A percentile compares a stretch with the other conserved stretches of the same genome.
These are phyloP conservation scores for Coemansia sp. DNA, from an alignment of 192 early-diverging fungal genomes.

Conservation along the genomic window DNA sequence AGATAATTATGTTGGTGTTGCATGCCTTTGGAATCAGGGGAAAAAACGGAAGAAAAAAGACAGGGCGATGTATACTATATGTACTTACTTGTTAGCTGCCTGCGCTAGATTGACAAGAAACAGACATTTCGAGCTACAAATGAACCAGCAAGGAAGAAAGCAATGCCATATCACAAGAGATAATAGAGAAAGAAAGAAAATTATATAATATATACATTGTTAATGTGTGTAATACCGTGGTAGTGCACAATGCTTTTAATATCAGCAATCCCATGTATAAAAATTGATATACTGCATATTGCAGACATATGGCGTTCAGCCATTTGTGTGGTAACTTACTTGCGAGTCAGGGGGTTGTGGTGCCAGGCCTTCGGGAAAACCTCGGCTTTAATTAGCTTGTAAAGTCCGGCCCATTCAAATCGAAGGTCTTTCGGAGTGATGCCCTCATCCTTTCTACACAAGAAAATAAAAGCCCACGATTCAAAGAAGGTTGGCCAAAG, in stretches of 20 bases:
- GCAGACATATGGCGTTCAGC: background rate
- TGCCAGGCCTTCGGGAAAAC: slow-evolving; percentile 71
- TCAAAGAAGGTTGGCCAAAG: background rate
- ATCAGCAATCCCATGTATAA: background rate
- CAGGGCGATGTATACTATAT: background rate
- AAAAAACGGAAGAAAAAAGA: background rate
- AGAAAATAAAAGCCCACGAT: background rate
- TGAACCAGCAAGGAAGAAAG: background rate
- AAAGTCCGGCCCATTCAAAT: slow-evolving; percentile 78
- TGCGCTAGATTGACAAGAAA: slow-evolving; percentile 3
- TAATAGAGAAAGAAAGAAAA: background rate
- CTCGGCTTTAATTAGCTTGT: slow-evolving; percentile 58
- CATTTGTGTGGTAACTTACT: slow-evolving; percentile 31
- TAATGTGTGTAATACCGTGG: background rate
- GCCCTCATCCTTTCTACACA: slow-evolving; percentile 47
- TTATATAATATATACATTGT: background rate
- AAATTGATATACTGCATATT: background rate
- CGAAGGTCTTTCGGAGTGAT: slow-evolving; percentile 63
- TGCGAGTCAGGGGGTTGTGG: slow-evolving; percentile 58
- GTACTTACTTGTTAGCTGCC: slow-evolving; percentile 7
- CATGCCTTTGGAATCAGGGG: background rate
- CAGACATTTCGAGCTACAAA: slow-evolving; percentile 3
- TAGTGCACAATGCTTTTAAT: background rate
- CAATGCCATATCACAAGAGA: background rate
- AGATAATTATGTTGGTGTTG: background rate